Conservation (phyloP, 371 early-diverging fungal species). For the Apophysomyces variabilis region DNA sequence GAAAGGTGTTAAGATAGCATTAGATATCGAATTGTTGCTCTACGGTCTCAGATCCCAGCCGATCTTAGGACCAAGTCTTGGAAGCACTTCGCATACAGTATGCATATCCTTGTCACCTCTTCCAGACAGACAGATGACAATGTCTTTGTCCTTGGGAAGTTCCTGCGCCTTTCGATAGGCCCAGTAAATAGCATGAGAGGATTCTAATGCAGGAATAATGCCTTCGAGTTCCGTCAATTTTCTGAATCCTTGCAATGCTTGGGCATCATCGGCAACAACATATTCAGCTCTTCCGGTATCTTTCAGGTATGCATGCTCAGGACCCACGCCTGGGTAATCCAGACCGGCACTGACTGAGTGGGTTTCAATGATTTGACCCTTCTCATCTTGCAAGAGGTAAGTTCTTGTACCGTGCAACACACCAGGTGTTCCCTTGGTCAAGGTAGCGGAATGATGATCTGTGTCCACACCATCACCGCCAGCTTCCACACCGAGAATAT, state of each 20-base stretch:
- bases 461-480: conserved; percentile 91
- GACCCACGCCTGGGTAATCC: conserved; percentile 98
- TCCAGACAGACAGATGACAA: conserved; percentile 92
- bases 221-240: conserved; percentile 88
- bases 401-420: conserved; percentile 97
- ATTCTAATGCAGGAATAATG: conserved; percentile 95
- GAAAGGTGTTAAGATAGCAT: neutral
- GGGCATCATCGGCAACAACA: conserved; percentile 81
- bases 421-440: conserved; percentile 87
- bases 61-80: conserved; percentile 87
- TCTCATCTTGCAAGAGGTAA: conserved; percentile 89
- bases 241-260: conserved; percentile 90
- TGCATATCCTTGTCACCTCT: conserved; percentile 98
- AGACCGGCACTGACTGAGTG: conserved; percentile 95
- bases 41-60: conserved; percentile 90
- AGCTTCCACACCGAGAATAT: conserved; percentile 93
- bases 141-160: conserved; percentile 77
- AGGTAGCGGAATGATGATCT: conserved; percentile 87
- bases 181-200: conserved; percentile 90
- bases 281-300: conserved; percentile 89
- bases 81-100: conserved; percentile 90
- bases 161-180: conserved; percentile 81
- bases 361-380: conserved; percentile 95
- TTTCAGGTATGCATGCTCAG: conserved; percentile 94
- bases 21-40: neutral